phyloP scores from a whole-genome alignment of 495 filamentous ascomycete genomes.

The Podospora appendiculata region DNA sequence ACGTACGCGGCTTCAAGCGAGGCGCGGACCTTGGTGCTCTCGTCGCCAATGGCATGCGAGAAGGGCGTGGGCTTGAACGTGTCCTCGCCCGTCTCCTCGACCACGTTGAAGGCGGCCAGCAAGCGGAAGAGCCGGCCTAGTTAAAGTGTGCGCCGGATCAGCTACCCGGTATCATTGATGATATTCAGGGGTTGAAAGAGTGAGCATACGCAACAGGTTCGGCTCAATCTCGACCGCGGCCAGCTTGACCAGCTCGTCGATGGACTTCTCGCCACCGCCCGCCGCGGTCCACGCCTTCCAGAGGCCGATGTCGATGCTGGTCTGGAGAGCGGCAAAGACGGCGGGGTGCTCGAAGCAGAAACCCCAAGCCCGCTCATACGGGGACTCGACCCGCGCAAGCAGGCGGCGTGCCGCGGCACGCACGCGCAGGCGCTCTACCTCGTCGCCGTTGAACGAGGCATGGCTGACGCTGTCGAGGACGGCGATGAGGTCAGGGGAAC shows the following conservation, averaged over 20 bases:
- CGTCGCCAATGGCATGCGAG: conserved; percentile 1
- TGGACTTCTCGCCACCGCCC: conserved; percentile 11
- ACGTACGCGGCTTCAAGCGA: not conserved
- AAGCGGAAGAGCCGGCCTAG: conserved; percentile 2
- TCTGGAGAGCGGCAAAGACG: conserved; percentile 11
- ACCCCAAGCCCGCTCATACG: conserved; percentile 4
- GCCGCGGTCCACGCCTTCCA: conserved; percentile 18
- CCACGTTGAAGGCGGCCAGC: not conserved
- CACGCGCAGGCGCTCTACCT: conserved; percentile 1
- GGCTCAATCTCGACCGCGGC: conserved; percentile 10
- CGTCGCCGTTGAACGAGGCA: conserved; percentile 1
- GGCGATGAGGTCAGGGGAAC: conserved; percentile 1
- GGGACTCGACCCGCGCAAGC: conserved; percentile 1
- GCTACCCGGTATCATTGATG: not conserved
- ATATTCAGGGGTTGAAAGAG: not conserved
- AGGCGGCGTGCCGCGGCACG: not conserved
- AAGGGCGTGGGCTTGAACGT: conserved; percentile 2
- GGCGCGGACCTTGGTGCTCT: conserved; percentile 1
- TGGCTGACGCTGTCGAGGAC: not conserved
- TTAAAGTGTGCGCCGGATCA: not conserved
- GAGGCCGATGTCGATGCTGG: conserved; percentile 19
- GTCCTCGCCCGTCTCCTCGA: not conserved
- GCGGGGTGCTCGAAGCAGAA: conserved; percentile 2
- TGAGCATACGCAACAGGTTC: conserved; percentile 7
- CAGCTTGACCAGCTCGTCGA: conserved; percentile 12